phyloP scores from a whole-genome alignment of 2,329 filamentous ascomycete species.

The Pyrenophora tritici-repentis region DNA sequence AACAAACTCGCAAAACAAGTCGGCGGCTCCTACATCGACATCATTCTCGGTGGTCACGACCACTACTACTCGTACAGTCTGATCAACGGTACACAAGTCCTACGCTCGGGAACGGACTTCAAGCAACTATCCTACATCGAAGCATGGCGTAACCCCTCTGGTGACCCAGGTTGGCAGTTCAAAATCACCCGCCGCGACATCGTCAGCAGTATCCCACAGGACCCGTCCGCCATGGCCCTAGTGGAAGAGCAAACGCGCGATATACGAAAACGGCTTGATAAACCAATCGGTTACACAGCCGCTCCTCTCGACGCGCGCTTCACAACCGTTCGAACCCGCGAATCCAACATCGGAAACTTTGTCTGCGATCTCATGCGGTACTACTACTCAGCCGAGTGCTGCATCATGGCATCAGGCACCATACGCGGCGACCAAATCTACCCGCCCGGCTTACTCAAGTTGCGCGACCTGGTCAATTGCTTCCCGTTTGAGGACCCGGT shows the following conservation, averaged over 20 bases:
- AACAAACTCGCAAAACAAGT: slow-evolving; percentile 78
- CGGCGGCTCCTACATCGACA: slow-evolving; percentile 74
- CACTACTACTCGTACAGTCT: slow-evolving; percentile 82
- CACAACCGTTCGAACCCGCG: slow-evolving; percentile 74
- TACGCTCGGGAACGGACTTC: slow-evolving; percentile 90
- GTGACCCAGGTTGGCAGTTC: slow-evolving; percentile 71
- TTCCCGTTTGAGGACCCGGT: slow-evolving; percentile 94
- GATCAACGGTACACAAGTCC: slow-evolving; percentile 78
- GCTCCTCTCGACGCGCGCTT: slow-evolving; percentile 85
- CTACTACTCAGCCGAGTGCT: slow-evolving; percentile 80
- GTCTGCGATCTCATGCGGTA: slow-evolving; percentile 89
- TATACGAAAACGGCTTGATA: slow-evolving; percentile 76
- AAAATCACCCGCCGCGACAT: slow-evolving; percentile 77
- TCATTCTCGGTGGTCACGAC: slow-evolving; percentile 87
- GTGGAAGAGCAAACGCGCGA: slow-evolving; percentile 72
- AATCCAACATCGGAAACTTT: slow-evolving; percentile 89
- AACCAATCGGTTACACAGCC: slow-evolving; percentile 78
- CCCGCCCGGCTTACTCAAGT: slow-evolving; percentile 73
- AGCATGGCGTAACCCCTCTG: slow-evolving; percentile 62
- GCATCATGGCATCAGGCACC: slow-evolving; percentile 82
- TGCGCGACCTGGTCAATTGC: slow-evolving; percentile 85
- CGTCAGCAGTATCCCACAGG: slow-evolving; percentile 68
- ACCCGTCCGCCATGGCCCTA: slow-evolving; percentile 64
- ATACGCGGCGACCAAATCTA: slow-evolving; percentile 90
- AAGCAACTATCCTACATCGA: slow-evolving; percentile 91